Percentiles rank a stretch among this genome's conserved stretches.
phyloP scores from a whole-genome alignment of 1,284 basidiomycete species.

The Sanghuangporus sanghuang region DNA sequence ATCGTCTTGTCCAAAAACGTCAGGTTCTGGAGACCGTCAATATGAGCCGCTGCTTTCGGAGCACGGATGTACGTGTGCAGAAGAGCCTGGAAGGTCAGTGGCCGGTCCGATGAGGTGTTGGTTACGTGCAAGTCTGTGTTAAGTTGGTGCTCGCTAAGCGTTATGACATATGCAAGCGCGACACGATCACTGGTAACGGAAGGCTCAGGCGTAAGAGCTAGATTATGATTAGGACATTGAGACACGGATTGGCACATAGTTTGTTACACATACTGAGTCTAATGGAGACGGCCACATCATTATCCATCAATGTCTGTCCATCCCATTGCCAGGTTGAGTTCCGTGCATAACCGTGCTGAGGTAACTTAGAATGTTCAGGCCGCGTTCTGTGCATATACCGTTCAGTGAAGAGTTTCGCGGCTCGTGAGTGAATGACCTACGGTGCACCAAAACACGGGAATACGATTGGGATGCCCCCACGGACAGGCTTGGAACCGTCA shows the following conservation, averaged over 20 bases:
- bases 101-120: conserved; percentile 52
- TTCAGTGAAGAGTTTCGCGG: neutral
- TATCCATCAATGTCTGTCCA: conserved; percentile 55
- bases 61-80: conserved; percentile 84
- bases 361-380: conserved; percentile 64
- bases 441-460: conserved; percentile 87
- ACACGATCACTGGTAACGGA: conserved; percentile 57
- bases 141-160: conserved; percentile 68
- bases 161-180: conserved; percentile 73
- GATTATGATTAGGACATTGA: neutral
- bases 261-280: conserved; percentile 52
- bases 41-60: conserved; percentile 49
- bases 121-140: conserved; percentile 75
- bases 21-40: conserved; percentile 56
- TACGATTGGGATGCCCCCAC: conserved; percentile 82
- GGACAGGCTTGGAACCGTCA: conserved; percentile 69
- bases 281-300: conserved; percentile 65
- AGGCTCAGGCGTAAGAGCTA: conserved; percentile 59
- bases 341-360: conserved; percentile 84
- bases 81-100: conserved; percentile 80
- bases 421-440: neutral
- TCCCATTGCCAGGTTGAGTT: conserved; percentile 68
- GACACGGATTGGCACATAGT: neutral
- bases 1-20: conserved; percentile 78
- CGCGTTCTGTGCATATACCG: conserved; percentile 33